Percentiles rank a stretch among this genome's conserved stretches.
Conservation (phyloP, 495 filamentous ascomycete species). For the Pyrenula massariospora region DNA sequence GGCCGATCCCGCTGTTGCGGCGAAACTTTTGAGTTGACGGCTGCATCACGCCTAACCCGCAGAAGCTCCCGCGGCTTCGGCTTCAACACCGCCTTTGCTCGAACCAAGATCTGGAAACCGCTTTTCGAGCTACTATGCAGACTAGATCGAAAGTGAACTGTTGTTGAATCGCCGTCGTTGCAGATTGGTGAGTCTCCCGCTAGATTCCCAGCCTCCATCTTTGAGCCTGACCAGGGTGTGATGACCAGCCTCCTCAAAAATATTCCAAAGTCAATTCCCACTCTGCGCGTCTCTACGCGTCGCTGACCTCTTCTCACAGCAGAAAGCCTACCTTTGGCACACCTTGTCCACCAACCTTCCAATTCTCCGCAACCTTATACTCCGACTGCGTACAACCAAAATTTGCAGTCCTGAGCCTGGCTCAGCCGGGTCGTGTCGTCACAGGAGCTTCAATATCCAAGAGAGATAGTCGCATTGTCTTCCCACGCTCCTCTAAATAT, state of each 20-base stretch:
- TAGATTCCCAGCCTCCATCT: not conserved
- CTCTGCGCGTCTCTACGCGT: not conserved
- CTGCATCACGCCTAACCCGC: not conserved
- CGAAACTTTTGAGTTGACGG: not conserved
- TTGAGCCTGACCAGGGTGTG: not conserved
- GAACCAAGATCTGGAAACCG: not conserved
- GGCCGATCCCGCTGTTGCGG: not conserved
- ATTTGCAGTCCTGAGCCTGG: not conserved
- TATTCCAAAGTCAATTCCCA: not conserved
- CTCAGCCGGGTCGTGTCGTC: not conserved
- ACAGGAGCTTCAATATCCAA: not conserved
- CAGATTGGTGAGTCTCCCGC: not conserved
- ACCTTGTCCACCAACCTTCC: not conserved
- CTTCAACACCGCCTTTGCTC: not conserved
- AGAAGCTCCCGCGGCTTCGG: not conserved
- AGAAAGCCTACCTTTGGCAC: not conserved
- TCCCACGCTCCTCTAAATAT: not conserved
- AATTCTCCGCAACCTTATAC: not conserved
- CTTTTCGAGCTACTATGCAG: not conserved
- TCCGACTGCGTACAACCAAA: not conserved
- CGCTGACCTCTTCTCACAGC: not conserved
- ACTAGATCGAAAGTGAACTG: not conserved
- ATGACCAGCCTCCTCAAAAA: not conserved
- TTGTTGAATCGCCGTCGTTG: not conserved
- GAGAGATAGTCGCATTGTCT: not conserved